These are phyloP conservation scores for Exophiala bonariae DNA, from an alignment of 2,329 filamentous ascomycete genomes.

Conservation along the genomic window DNA sequence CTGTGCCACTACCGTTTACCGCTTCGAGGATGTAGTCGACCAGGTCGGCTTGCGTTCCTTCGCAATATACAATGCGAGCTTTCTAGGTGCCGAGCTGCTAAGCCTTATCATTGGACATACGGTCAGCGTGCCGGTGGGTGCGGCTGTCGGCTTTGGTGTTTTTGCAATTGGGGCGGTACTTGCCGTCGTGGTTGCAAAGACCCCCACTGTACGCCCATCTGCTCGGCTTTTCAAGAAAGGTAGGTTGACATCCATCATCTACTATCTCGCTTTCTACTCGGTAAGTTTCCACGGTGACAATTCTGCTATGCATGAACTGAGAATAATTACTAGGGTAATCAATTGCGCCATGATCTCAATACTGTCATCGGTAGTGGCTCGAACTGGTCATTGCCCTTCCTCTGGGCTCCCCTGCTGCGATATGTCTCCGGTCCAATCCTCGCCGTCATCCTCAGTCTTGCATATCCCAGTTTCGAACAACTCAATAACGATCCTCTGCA, in stretches of 20 bases:
- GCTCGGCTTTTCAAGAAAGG: slow-evolving; percentile 46
- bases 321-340: slow-evolving; percentile 49
- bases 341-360: slow-evolving; percentile 58
- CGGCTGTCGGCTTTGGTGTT: slow-evolving; percentile 54
- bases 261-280: slow-evolving; percentile 59
- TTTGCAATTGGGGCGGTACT: slow-evolving; percentile 45
- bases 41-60: slow-evolving; percentile 53
- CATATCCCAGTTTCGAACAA: slow-evolving; percentile 51
- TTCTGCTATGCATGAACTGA: background rate
- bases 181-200: slow-evolving; percentile 43
- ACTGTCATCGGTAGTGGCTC: slow-evolving; percentile 53
- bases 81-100: slow-evolving; percentile 54
- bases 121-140: slow-evolving; percentile 44
- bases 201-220: slow-evolving; percentile 40
- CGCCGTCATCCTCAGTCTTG: slow-evolving; percentile 54
- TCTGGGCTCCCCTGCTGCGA: slow-evolving; percentile 53
- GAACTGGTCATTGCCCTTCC: slow-evolving; percentile 57
- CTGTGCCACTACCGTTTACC: slow-evolving; percentile 54
- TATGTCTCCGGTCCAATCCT: slow-evolving; percentile 53
- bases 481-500: slow-evolving; percentile 52
- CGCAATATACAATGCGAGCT: slow-evolving; percentile 53
- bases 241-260: slow-evolving; percentile 43
- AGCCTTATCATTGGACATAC: slow-evolving; percentile 54
- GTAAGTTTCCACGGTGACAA: slow-evolving; percentile 38
- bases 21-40: slow-evolving; percentile 53